A percentile compares a stretch with the other conserved stretches of the same genome.
Conservation (phyloP, 176 grass and related monocot genomes). For the Aegilops tauschii region DNA sequence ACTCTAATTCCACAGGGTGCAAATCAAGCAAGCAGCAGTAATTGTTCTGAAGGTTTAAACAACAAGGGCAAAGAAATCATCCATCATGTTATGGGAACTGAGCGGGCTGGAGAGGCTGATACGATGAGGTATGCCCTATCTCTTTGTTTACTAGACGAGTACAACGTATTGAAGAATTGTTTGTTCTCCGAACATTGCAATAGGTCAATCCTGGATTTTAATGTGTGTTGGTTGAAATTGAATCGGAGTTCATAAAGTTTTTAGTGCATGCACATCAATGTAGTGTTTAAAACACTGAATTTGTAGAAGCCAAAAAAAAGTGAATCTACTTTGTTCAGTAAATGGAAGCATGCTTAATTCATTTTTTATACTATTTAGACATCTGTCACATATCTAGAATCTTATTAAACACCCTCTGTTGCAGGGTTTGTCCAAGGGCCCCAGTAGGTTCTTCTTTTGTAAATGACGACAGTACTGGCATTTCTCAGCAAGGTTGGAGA, state of each 20-base stretch:
- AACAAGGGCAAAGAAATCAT: conserved; percentile 46
- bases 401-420: neutral
- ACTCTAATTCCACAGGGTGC: conserved; percentile 12
- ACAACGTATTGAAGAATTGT: neutral
- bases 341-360: conserved; percentile 2
- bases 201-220: neutral
- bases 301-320: neutral
- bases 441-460: conserved; percentile 17
- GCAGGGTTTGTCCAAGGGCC: conserved; percentile 31
- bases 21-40: conserved; percentile 38
- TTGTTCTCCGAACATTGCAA: neutral
- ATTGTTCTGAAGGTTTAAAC: conserved; percentile 19
- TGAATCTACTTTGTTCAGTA: neutral
- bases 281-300: neutral
- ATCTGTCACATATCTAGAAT: neutral
- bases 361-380: neutral
- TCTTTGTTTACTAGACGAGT: conserved; percentile 16
- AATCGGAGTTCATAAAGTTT: neutral
- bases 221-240: neutral
- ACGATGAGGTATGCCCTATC: conserved; percentile 21
- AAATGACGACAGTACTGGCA: conserved; percentile 2
- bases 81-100: conserved; percentile 2
- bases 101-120: conserved; percentile 26
- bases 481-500: conserved; percentile 39
- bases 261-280: conserved; percentile 10